Evolutionary conservation across 441 rosid genomes (phyloP), one percentile per base, ranked within the genome.

Genomic region (Pelargonium myrrhifolium): DNA sequence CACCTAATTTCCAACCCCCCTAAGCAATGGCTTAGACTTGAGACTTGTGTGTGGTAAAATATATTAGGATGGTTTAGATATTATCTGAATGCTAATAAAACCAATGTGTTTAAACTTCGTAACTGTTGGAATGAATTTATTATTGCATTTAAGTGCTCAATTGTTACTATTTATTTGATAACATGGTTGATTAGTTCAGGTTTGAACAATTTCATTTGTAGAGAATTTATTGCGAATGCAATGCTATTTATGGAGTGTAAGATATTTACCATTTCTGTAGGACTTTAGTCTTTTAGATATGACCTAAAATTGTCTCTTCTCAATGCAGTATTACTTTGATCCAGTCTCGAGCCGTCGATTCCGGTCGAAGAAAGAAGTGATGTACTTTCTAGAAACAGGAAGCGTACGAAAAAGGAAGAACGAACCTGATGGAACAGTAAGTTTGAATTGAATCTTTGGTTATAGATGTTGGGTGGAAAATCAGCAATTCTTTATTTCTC

Each of bases 311-410:
- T 66, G 6, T 37, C 60, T 42, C 45, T 49, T 17, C 67, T 58
- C 68, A 65, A 67, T 85, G 80, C 80, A 89, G 98, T 87, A 86
- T 70, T 90, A 89, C 80, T 64, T 82, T 10, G 92, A 89, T 65
- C 90, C 93, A 31, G 73, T 65, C 18, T 72, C 91, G 0, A 76
- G 82, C 31, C 86, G 79, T 8, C 76, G 76, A 68, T 90, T 90
- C 76, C 82, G 97, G 68, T 90, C 97, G 6, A 93, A 72, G 82
- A 84, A 72, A 66, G 98, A 90, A 68, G 96, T 87, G 51, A 74
- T 80, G 22, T 64, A 78, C 81, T 93, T 72, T 73, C 72, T 93
- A 74, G 91, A 86, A 79, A 82, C 81, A 4, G 98, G 97, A 75
- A 72, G 70, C 0, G 8, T 71, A 39, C 80, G 71, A 18, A 68